Evolutionary conservation across 176 grass and related monocot species (phyloP), one percentile per base, ranked within the genome.

Genomic region (Bothriochloa decipiens): DNA sequence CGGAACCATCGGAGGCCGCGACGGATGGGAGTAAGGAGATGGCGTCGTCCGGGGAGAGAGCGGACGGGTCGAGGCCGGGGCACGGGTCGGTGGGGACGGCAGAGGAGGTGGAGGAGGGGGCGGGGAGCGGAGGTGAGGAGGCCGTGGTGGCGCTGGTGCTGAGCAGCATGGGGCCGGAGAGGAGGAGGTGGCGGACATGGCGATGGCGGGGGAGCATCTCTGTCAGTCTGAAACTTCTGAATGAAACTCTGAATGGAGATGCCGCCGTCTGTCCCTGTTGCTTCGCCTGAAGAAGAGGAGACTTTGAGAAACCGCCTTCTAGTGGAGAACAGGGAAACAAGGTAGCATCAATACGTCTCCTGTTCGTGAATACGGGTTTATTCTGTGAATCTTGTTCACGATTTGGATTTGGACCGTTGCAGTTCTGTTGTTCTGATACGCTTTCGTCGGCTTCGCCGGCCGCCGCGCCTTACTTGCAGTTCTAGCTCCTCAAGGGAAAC

Each of bases 11-110:
- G 15, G 86, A 37, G 53, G 88, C 87, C 3, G 88, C 92, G 15
- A 93, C 68, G 64, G 83, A 43, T 39, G 89, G 39, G 4, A 90
- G 80, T 13, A 74, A 39, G 16, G 89, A 80, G 68, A 91, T 83
- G 63, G 91, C 91, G 15, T 98, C 91, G 62, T 95, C 92, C n/a
- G n/a, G 1, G 81, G 83, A 4, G 81, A 39, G 33, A 92, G 77
- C 29, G 64, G 36, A 82, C 6, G 76, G 78, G 27, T 43, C 41
- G 8, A 74, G 83, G 11, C 17, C 12, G 73, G 80, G 78, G 27
- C 9, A 6, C 1, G 77, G 83, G 8, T 23, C 5, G 73, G 57
- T 78, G 81, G 65, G 7, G 33, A 47, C 11, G 46, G 41, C 74
- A 66, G 80, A 1, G 69, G 50, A 25, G 73, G 79, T 4, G 68